These are phyloP conservation scores for Penicillium simplicissimum DNA, from an alignment of 495 filamentous ascomycete species.

Conservation along the genomic window DNA sequence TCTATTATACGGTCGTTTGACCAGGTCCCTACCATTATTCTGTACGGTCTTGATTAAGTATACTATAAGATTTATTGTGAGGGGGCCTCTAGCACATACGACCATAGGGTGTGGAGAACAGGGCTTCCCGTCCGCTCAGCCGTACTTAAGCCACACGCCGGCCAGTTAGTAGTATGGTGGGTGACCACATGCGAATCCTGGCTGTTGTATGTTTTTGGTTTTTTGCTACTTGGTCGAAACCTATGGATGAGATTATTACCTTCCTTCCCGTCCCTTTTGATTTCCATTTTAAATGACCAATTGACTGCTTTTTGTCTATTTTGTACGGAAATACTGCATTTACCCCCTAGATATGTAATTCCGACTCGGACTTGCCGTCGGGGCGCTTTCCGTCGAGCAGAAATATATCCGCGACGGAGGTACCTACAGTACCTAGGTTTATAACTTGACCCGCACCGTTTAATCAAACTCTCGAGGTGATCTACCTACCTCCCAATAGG, in stretches of 20 bases:
- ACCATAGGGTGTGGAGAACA: background rate
- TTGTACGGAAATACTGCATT: background rate
- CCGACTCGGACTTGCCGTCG: too few relatives aligned
- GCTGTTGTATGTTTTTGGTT: background rate
- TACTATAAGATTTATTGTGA: too few relatives aligned
- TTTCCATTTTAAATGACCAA: background rate
- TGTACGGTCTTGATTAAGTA: background rate
- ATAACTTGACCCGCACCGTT: too few relatives aligned
- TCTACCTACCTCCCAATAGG: too few relatives aligned
- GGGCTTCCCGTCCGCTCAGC: background rate
- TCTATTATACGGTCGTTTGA: too few relatives aligned
- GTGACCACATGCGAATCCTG: background rate
- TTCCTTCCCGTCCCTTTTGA: background rate
- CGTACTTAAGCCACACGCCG: background rate
- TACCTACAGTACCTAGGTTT: too few relatives aligned
- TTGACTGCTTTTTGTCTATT: background rate
- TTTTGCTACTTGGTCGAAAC: background rate
- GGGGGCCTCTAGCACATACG: background rate
- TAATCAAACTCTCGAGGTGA: too few relatives aligned
- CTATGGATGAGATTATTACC: background rate
- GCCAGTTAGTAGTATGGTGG: too few relatives aligned
- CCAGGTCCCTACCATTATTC: background rate
- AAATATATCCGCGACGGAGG: too few relatives aligned
- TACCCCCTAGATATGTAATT: too few relatives aligned
- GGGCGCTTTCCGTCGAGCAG: too few relatives aligned